A percentile compares a stretch with the other conserved stretches of the same genome.
phyloP scores from a whole-genome alignment of 257 asterid genomes.

The Nicotiana noctiflora region DNA sequence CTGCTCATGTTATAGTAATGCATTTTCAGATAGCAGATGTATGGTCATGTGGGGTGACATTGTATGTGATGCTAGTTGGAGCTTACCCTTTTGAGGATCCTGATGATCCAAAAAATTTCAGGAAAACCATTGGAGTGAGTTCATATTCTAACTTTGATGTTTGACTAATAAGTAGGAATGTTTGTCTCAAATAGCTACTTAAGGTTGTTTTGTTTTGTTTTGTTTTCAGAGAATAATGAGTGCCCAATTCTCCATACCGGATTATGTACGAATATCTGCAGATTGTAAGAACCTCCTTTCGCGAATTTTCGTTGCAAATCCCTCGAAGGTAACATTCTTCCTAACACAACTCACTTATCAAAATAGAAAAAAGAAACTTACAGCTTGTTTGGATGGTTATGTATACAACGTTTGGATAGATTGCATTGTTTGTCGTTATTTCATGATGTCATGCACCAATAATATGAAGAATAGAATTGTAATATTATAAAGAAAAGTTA shows the following conservation, averaged over 20 bases:
- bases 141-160: background rate
- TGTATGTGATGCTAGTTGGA: constrained; percentile 93
- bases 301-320: constrained; percentile 72
- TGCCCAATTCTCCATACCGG: constrained; percentile 80
- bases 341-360: background rate
- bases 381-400: no score
- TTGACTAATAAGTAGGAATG: background rate
- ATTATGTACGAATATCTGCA: constrained; percentile 81
- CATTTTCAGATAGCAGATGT: constrained; percentile 78
- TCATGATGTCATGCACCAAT: no score
- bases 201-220: background rate
- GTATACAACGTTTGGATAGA: no score
- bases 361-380: no score
- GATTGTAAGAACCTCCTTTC: constrained; percentile 90
- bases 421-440: no score
- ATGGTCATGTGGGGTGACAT: constrained; percentile 96
- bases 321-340: constrained; percentile 52
- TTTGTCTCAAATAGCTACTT: background rate
- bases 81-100: constrained; percentile 96
- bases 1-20: background rate
- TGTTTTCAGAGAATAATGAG: constrained; percentile 78
- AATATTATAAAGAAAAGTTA: no score
- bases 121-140: constrained; percentile 77
- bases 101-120: constrained; percentile 87
- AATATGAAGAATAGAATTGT: no score